Conservation (phyloP, 495 filamentous ascomycete species). For the Neurospora sp. region DNA sequence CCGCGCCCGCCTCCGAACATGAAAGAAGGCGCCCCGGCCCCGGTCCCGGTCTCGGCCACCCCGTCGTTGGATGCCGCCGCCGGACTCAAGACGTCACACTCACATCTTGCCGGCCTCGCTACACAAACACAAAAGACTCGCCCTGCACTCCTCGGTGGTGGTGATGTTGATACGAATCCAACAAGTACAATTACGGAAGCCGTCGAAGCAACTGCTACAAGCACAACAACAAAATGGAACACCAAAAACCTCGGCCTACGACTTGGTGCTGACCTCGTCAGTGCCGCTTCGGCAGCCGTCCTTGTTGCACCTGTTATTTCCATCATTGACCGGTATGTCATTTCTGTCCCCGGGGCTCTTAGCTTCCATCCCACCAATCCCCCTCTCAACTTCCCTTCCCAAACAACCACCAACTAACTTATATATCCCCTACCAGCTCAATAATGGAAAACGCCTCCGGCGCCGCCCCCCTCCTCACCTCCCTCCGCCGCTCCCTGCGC, state of each 20-base stretch:
- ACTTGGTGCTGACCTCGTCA: conserved; percentile 59
- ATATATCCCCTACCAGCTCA: conserved; percentile 40
- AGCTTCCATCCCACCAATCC: no score
- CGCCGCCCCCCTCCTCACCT: conserved; percentile 56
- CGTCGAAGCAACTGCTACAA: not conserved
- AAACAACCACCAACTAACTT: not conserved
- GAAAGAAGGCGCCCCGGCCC: not conserved
- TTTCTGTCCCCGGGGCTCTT: not conserved
- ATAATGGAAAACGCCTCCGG: conserved; percentile 96
- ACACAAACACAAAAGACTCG: not conserved
- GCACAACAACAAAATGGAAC: conserved; percentile 52
- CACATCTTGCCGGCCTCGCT: not conserved
- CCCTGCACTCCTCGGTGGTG: not conserved
- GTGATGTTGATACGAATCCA: not conserved
- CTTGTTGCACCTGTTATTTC: conserved; percentile 81
- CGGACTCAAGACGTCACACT: not conserved
- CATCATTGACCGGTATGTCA: conserved; percentile 74
- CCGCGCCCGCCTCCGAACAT: not conserved
- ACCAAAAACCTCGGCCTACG: conserved; percentile 60
- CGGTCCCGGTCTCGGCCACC: not conserved
- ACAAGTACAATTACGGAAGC: not conserved
- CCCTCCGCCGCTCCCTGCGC: conserved; percentile 52
- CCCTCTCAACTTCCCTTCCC: not conserved
- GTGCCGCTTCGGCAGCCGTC: conserved; percentile 68
- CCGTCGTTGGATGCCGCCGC: not conserved